Evolutionary conservation across 1,284 basidiomycete genomes (phyloP), one percentile per base, ranked within the genome.

Genomic region (Ceratobasidium theobromae): DNA sequence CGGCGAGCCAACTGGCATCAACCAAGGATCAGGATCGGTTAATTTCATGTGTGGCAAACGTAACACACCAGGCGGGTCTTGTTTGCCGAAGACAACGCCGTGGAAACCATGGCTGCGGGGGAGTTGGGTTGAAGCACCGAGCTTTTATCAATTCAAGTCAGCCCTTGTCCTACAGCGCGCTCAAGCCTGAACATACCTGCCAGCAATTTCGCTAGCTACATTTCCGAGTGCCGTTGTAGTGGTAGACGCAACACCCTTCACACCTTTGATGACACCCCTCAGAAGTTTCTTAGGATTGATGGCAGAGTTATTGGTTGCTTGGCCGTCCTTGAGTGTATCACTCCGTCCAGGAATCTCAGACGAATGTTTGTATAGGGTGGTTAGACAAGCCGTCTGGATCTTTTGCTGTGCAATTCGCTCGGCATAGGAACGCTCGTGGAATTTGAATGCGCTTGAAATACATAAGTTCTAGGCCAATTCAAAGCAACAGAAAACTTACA

Each of bases 51-150:
- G 53, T 33, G 23, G 52, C 41, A 67, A 53, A 64, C 27, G 1
- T 6, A 69, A 76, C 79, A 54, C 70, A 88, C 87, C 71, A 91
- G 79, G 69, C 91, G 86, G 9, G 88, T 89, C 77, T 94, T 95
- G 77, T 91, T 93, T 1, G 87, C 84, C 3, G 88, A 91, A 66
- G 85, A 81, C 14, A 97, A 77, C 0, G 91, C 89, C 3, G 86
- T 86, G 71, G 88, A 86, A 51, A 95, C 90, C 79, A 91, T 86
- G 27, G 89, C 88, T 71, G 85, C 84, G 0, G 93, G 90, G 1
- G 91, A 93, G 74, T 95, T 94, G 45, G 93, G 93, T 74, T 95
- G 92, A 40, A 95, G 77, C 5, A 94, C 86, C 53, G 87, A 88
- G 71, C 88, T 88, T 75, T 69, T 79, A 80, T 70, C 79, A 33